phyloP scores from a whole-genome alignment of 768 basidiomycete genomes.

The Suillus ampliporus region DNA sequence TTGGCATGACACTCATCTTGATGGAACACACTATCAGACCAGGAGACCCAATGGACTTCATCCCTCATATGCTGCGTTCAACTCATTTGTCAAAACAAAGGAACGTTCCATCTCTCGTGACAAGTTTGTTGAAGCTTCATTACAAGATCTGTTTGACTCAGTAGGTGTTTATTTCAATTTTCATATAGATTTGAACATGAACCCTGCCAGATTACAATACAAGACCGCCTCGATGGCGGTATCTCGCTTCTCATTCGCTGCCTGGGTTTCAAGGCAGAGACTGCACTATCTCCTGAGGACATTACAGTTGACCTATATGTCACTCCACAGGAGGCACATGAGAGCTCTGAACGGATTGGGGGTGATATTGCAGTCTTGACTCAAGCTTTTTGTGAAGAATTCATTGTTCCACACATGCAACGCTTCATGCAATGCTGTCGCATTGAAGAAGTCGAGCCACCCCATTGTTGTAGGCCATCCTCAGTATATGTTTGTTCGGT shows the following conservation, averaged over 20 bases:
- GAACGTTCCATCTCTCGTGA: too few species aligned
- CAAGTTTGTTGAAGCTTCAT: neutral
- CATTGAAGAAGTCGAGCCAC: constrained; percentile 10
- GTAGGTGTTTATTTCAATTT: constrained; percentile 1
- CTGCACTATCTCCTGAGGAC: constrained; percentile 7
- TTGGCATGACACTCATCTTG: constrained; percentile 5
- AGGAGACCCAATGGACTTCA: constrained; percentile 5
- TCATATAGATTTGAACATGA: neutral
- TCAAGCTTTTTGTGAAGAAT: constrained; percentile 18
- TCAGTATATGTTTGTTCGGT: neutral
- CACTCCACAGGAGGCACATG: constrained; percentile 9
- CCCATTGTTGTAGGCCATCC: constrained; percentile 1
- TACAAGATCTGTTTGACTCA: constrained; percentile 11
- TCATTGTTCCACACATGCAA: constrained; percentile 16
- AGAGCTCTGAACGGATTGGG: constrained; percentile 1
- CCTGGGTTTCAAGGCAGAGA: neutral
- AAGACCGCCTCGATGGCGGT: constrained; percentile 17
- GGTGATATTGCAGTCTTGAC: constrained; percentile 11
- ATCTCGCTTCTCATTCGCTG: constrained; percentile 14
- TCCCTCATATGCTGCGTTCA: constrained; percentile 6
- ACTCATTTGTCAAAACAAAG: neutral
- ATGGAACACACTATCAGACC: constrained; percentile 10
- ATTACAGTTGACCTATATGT: constrained; percentile 15
- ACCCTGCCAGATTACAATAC: constrained; percentile 12
- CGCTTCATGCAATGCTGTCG: constrained; percentile 9